Evolutionary conservation across 169 alveolate species (phyloP).

Genomic region (Fabrea salina): DNA sequence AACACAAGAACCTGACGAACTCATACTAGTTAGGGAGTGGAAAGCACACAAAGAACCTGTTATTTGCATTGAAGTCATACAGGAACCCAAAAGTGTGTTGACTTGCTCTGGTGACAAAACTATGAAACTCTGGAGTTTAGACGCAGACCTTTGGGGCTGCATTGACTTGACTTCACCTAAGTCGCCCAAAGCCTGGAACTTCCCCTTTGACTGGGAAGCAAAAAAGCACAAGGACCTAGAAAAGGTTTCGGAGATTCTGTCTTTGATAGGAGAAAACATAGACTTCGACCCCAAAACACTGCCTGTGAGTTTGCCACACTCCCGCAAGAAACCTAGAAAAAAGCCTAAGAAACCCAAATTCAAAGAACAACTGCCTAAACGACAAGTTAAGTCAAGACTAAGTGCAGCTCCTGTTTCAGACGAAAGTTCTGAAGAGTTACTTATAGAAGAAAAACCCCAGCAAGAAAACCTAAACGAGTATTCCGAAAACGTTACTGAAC

Average conservation of each 20-base stretch:
- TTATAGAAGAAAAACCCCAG: not conserved
- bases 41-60: constrained; percentile 60
- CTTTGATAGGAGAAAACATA: constrained; percentile 33
- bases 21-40: constrained; percentile 42
- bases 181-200: constrained; percentile 38
- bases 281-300: constrained; percentile 29
- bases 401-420: not conserved
- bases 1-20: not conserved
- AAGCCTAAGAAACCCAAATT: not conserved
- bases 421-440: not conserved
- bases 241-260: constrained; percentile 38
- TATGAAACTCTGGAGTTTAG: constrained; percentile 63
- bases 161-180: constrained; percentile 46
- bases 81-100: constrained; percentile 64
- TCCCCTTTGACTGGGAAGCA: constrained; percentile 59
- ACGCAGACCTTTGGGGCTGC: constrained; percentile 64
- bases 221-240: constrained; percentile 41
- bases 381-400: not conserved
- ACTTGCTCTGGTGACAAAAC: constrained; percentile 58
- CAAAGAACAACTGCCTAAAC: not conserved
- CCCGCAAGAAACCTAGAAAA: not conserved
- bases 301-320: not conserved
- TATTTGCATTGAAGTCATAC: constrained; percentile 42
- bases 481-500: too few species aligned
- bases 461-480: not conserved